A percentile compares a stretch with the other conserved stretches of the same genome.
Conservation (phyloP, 1,284 basidiomycete genomes). For the Puccinia horiana region DNA sequence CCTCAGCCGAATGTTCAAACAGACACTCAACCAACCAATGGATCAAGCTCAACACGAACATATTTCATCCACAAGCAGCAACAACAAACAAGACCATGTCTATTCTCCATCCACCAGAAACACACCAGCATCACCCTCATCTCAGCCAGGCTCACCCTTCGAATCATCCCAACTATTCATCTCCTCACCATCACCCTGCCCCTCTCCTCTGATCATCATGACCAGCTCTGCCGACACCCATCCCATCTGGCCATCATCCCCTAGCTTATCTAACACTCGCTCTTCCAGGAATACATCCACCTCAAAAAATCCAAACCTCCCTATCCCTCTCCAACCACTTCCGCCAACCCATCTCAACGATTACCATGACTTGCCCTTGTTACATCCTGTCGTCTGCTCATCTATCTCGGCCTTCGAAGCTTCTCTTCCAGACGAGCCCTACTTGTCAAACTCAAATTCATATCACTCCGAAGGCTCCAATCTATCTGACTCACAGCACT, state of each 20-base stretch:
- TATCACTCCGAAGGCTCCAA: conserved; percentile 5
- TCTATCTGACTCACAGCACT: background rate
- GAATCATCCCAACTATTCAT: too few relatives aligned
- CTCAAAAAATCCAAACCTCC: background rate
- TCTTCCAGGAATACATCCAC: background rate
- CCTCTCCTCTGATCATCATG: background rate
- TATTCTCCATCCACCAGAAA: too few relatives aligned
- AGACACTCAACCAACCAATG: too few relatives aligned
- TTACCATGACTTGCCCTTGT: background rate
- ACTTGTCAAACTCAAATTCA: background rate
- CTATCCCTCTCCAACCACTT: background rate
- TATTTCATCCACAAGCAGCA: too few relatives aligned
- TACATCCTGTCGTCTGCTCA: too few relatives aligned
- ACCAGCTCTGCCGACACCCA: too few relatives aligned
- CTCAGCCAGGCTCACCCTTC: too few relatives aligned
- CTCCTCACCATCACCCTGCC: background rate
- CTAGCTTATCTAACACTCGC: background rate
- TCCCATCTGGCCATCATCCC: too few relatives aligned
- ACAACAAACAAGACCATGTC: too few relatives aligned
- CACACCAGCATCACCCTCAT: too few relatives aligned
- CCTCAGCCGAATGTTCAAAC: too few relatives aligned
- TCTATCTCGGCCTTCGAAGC: background rate
- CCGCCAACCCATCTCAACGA: background rate
- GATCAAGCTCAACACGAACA: too few relatives aligned
- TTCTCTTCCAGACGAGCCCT: background rate